Conservation (phyloP, 1,284 basidiomycete genomes). For the Macrocystidia cucumis region DNA sequence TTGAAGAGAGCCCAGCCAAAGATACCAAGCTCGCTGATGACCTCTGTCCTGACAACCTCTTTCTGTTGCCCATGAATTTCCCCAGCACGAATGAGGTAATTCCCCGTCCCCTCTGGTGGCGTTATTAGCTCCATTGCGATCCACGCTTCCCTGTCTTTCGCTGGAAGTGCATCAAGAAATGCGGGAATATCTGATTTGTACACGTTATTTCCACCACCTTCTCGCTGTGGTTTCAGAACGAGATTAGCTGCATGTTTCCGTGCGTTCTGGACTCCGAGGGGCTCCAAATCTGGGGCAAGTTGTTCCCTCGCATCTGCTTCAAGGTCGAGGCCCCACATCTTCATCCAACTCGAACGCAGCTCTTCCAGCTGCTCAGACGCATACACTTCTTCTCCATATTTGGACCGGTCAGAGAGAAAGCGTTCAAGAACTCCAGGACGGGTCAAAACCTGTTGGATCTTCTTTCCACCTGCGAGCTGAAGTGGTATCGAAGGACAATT, state of each 20-base stretch:
- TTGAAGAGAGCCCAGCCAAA: slow-evolving; percentile 88
- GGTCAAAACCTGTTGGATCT: slow-evolving; percentile 88
- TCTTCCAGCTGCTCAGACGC: slow-evolving; percentile 34
- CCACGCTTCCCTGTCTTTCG: slow-evolving; percentile 68
- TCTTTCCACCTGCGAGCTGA: slow-evolving; percentile 94
- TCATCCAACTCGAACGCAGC: slow-evolving; percentile 69
- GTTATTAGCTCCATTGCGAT: slow-evolving; percentile 91
- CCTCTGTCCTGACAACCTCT: slow-evolving; percentile 47
- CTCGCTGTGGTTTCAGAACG: slow-evolving; percentile 93
- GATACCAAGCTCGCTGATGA: slow-evolving; percentile 88
- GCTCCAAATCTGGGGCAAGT: slow-evolving; percentile 21
- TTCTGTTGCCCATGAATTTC: slow-evolving; percentile 20
- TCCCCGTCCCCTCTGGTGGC: slow-evolving; percentile 61
- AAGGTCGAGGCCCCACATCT: slow-evolving; percentile 71
- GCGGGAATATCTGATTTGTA: slow-evolving; percentile 80
- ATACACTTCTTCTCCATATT: slow-evolving; percentile 27
- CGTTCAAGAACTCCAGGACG: slow-evolving; percentile 67
- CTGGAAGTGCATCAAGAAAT: slow-evolving; percentile 60
- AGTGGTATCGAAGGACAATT: slow-evolving; percentile 91
- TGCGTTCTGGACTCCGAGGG: slow-evolving; percentile 45
- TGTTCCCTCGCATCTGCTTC: slow-evolving; percentile 37
- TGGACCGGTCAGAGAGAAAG: slow-evolving; percentile 47
- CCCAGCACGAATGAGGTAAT: slow-evolving; percentile 68
- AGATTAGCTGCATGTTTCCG: slow-evolving; percentile 45
- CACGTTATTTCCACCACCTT: slow-evolving; percentile 97